Conservation (phyloP, 805 yeast species). For the Kodamaea leandrae region DNA sequence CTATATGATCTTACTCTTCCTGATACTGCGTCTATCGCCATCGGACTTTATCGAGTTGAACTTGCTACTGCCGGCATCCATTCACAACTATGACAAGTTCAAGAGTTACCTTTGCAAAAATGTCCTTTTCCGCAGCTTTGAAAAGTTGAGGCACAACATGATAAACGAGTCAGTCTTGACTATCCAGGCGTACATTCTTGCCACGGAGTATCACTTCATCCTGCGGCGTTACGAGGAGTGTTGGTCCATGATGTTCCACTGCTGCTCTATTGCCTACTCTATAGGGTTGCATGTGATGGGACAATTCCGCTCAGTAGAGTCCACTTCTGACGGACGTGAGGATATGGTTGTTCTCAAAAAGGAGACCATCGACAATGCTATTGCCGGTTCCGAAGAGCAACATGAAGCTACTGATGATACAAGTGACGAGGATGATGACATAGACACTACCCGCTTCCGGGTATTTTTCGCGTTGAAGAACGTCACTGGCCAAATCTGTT, state of each 20-base stretch:
- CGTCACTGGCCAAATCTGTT: conserved; percentile 47
- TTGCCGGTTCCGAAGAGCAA: not conserved
- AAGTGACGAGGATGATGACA: conserved; percentile 22
- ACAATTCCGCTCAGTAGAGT: conserved; percentile 18
- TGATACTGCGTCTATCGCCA: conserved; percentile 38
- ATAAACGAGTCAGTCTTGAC: conserved; percentile 48
- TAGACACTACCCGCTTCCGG: conserved; percentile 36
- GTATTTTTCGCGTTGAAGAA: conserved; percentile 52
- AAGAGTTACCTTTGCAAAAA: conserved; percentile 18
- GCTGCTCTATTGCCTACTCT: conserved; percentile 49
- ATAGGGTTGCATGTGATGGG: conserved; percentile 50
- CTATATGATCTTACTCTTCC: conserved; percentile 42
- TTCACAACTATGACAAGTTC: conserved; percentile 20
- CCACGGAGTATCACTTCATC: conserved; percentile 50
- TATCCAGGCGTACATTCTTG: conserved; percentile 48
- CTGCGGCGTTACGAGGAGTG: conserved; percentile 50
- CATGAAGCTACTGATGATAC: not conserved
- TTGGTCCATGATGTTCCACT: conserved; percentile 51
- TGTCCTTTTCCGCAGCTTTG: conserved; percentile 39
- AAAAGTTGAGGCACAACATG: conserved; percentile 45
- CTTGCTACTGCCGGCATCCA: conserved; percentile 17
- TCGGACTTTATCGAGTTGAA: conserved; percentile 21
- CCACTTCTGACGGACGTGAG: conserved; percentile 1
- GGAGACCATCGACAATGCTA: not conserved
- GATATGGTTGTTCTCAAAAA: not conserved